phyloP scores from a whole-genome alignment of 2,329 filamentous ascomycete genomes.

The Diaporthe sp. region DNA sequence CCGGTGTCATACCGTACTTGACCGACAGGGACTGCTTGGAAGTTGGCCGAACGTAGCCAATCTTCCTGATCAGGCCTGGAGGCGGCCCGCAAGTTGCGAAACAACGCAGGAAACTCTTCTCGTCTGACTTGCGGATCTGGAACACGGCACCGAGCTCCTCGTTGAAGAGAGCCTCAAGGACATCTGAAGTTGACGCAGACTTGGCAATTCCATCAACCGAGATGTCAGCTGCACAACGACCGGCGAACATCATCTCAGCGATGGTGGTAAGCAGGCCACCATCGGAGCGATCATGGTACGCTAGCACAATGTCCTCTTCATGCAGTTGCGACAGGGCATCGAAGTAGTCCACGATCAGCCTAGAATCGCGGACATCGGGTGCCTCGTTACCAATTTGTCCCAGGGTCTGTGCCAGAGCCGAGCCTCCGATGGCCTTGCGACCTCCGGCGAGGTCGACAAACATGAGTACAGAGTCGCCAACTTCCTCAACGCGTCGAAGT shows the following conservation, averaged over 20 bases:
- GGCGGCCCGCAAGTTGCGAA: constrained; percentile 93
- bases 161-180: constrained; percentile 89
- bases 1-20: constrained; percentile 75
- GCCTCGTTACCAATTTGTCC: constrained; percentile 86
- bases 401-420: constrained; percentile 90
- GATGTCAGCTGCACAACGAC: constrained; percentile 88
- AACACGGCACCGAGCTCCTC: constrained; percentile 97
- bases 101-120: constrained; percentile 87
- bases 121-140: constrained; percentile 89
- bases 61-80: constrained; percentile 83
- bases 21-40: constrained; percentile 83
- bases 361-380: constrained; percentile 87
- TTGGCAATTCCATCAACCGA: constrained; percentile 82
- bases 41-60: constrained; percentile 80
- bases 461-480: constrained; percentile 89
- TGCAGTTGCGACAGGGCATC: constrained; percentile 82
- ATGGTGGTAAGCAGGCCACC: constrained; percentile 92
- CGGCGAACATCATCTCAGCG: constrained; percentile 98
- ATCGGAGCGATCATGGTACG: constrained; percentile 95
- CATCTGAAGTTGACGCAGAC: constrained; percentile 71
- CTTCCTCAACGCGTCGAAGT: constrained; percentile 84
- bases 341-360: constrained; percentile 89
- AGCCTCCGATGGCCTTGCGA: constrained; percentile 87
- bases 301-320: constrained; percentile 77
- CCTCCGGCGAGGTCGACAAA: constrained; percentile 91